Evolutionary conservation across 257 asterid species (phyloP).

Genomic region (Anisodus tanguticus): DNA sequence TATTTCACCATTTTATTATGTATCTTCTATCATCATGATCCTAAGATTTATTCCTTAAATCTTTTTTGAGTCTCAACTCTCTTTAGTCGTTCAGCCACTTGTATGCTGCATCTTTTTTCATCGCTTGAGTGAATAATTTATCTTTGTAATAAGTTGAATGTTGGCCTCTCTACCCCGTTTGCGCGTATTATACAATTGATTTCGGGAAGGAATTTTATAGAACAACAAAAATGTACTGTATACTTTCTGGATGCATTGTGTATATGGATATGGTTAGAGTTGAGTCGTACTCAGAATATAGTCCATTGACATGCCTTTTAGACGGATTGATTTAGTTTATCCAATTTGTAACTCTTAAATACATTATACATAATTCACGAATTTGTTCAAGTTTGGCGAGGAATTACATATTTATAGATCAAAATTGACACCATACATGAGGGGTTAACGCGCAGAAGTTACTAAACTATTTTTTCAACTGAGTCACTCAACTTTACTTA

Average conservation of each 20-base stretch:
- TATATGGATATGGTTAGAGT: not conserved
- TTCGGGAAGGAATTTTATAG: not conserved
- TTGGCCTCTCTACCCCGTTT: not conserved
- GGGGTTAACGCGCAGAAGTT: too few relatives aligned
- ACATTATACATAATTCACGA: too few relatives aligned
- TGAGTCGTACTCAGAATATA: not conserved
- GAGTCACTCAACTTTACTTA: too few relatives aligned
- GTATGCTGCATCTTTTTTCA: not conserved
- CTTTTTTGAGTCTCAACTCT: not conserved
- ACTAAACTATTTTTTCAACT: too few relatives aligned
- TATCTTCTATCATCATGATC: not conserved
- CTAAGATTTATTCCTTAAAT: not conserved
- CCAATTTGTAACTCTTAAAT: too few relatives aligned
- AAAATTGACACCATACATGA: too few relatives aligned
- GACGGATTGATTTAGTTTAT: too few relatives aligned
- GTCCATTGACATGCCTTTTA: too few relatives aligned
- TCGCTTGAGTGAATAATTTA: not conserved
- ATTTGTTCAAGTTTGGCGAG: too few relatives aligned
- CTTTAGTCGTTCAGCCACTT: not conserved
- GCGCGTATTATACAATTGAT: not conserved
- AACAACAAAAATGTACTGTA: not conserved
- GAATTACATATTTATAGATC: too few relatives aligned
- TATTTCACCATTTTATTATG: not conserved
- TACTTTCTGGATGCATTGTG: too few relatives aligned
- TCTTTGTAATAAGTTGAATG: not conserved